Conservation (phyloP, 1,139 yeast species). For the Zygosaccharomyces sapae region DNA sequence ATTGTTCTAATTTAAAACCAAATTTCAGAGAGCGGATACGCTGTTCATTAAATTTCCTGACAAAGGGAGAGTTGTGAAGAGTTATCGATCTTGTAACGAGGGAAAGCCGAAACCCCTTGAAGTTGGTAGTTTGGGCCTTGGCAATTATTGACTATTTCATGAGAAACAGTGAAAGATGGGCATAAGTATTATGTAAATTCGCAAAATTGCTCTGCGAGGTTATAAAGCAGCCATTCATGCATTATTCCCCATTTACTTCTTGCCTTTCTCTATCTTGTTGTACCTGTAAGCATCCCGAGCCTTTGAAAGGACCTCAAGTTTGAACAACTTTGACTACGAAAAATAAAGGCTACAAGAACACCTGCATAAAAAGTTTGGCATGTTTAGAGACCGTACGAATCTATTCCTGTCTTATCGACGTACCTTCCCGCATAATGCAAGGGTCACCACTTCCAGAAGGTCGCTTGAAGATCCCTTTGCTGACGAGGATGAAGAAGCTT, state of each 20-base stretch:
- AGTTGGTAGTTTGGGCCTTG: too few relatives aligned
- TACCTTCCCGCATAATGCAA: conserved; percentile 55
- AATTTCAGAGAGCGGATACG: not conserved
- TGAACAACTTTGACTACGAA: not conserved
- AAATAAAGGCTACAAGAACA: not conserved
- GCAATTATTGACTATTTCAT: too few relatives aligned
- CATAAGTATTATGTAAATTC: too few relatives aligned
- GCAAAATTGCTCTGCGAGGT: too few relatives aligned
- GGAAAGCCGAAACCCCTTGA: too few relatives aligned
- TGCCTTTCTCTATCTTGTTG: not conserved
- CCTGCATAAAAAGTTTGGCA: conserved; percentile 21
- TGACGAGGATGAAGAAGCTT: conserved; percentile 23
- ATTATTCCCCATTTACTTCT: too few relatives aligned
- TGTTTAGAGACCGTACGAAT: conserved; percentile 75
- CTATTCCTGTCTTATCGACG: conserved; percentile 66
- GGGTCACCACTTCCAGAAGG: conserved; percentile 17
- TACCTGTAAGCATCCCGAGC: not conserved
- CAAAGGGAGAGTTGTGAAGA: too few relatives aligned
- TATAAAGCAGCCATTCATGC: too few relatives aligned
- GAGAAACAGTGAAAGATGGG: too few relatives aligned
- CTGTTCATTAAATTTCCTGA: not conserved
- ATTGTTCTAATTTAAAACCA: not conserved
- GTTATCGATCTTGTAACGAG: too few relatives aligned
- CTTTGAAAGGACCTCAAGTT: conserved; percentile 1
- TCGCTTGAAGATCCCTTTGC: conserved; percentile 41